Percentiles rank a stretch among this genome's conserved stretches.
Evolutionary conservation across 208 protist genomes (phyloP).

Genomic region (Jaenimonas drosophilae): DNA sequence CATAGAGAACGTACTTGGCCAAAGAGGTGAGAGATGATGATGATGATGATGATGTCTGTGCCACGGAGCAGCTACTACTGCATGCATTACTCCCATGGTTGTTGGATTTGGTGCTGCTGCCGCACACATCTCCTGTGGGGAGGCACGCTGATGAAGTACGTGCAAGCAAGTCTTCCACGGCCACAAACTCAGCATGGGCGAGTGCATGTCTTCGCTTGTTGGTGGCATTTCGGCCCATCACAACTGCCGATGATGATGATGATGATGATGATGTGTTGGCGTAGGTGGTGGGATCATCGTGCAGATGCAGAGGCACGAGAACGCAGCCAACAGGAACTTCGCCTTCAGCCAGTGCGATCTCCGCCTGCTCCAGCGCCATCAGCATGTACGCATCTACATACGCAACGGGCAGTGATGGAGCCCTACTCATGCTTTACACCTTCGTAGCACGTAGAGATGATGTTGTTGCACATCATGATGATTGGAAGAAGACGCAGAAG

Average conservation of each 20-base stretch:
- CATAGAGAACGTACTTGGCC: conserved; percentile 78
- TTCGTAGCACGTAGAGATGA: too few species aligned
- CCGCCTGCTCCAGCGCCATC: conserved; percentile 45
- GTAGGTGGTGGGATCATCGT: conserved; percentile 1
- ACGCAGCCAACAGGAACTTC: conserved; percentile 96
- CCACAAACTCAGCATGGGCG: conserved; percentile 89
- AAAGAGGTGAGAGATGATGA: conserved; percentile 16
- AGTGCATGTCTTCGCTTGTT: conserved; percentile 80
- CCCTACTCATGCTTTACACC: too few species aligned
- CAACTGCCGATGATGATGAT: conserved; percentile 11
- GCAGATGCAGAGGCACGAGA: conserved; percentile 34
- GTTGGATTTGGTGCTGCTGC: too few species aligned
- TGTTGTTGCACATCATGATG: too few species aligned
- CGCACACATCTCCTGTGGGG: neutral
- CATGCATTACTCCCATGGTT: too few species aligned
- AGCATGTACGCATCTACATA: conserved; percentile 69
- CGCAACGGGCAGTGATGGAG: conserved; percentile 3
- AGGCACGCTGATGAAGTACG: neutral
- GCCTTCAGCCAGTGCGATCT: conserved; percentile 38
- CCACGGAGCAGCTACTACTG: neutral
- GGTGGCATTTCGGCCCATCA: conserved; percentile 82
- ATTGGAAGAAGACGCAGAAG: neutral
- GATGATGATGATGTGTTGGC: neutral
- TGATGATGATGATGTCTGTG: neutral
- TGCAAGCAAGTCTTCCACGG: conserved; percentile 24